Base-by-base conservation (phyloP, 768 basidiomycete species). In the Mycena leptocephala region DNA sequence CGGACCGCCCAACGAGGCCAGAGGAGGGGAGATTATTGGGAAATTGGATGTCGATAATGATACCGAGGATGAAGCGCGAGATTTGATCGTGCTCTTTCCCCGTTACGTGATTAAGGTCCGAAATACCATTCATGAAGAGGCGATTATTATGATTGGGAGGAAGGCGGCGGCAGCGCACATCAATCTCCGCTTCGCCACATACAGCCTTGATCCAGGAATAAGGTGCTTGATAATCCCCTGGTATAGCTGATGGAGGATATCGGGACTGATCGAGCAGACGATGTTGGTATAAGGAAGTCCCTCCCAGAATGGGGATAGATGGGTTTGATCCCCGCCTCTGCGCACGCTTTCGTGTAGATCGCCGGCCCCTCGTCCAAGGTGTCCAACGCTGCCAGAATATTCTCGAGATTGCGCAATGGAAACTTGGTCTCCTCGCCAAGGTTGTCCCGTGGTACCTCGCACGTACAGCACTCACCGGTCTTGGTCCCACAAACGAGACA, bases 41-140 rank as follows among this genome's bases (percentile, higher is more conserved):
- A 1, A 78, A 39, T 22, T 58, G 79, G 16, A 81, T 20, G 35
- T 79, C 79, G 10, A 81, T 61, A 9, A 85, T 68, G 3, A 83
- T 58, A 0, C 79, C 81, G n/a, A 81, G 72, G 22, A 86, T 62
- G 35, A 82, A 64, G 14, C 64, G 53, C 37, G 78, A 72, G 5
- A 85, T 82, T 20, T 83, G 76, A 9, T 63, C 67, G 58, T 83
- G 83, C 48, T 85, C 83, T 1, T 56, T 63, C 20, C 85, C 84
- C 10, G 81, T 80, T 20, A 83, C 74, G 6, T 72, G 77, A 11
- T 78, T 77, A 11, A 85, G 82, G 0, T 58, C 62, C 0, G 76
- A 77, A n/a, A 86, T 84, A 1, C 85, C 85, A n/a, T 82, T 82
- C 22, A 65, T 63, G 74, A 86, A 86, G 2, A 79, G 55, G 0